A percentile compares a stretch with the other conserved stretches of the same genome.
These are phyloP conservation scores for Nyssa sinensis DNA, from an alignment of 148 eudicot species.

Conservation along the genomic window DNA sequence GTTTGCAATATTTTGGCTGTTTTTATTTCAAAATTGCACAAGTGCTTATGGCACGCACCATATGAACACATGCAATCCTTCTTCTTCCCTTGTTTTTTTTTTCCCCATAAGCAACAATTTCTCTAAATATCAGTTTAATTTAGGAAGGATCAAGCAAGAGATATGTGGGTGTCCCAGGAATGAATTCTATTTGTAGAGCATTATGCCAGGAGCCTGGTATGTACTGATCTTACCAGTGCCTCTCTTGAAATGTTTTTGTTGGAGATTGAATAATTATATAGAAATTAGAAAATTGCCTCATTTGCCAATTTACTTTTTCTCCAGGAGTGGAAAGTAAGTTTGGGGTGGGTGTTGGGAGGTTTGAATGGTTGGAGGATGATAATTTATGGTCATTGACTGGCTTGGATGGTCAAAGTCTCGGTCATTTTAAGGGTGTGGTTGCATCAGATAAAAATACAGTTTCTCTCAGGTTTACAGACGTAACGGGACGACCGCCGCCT, in stretches of 20 bases:
- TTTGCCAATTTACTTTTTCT: neutral
- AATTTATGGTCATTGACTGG: slow-evolving; percentile 68
- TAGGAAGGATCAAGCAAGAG: slow-evolving; percentile 68
- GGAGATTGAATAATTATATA: slow-evolving; percentile 8
- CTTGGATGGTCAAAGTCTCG: slow-evolving; percentile 69
- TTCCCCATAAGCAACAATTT: too few relatives aligned
- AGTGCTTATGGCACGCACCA: too few relatives aligned
- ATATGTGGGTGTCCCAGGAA: slow-evolving; percentile 88
- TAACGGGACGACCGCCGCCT: slow-evolving; percentile 72
- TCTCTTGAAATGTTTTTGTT: slow-evolving; percentile 9
- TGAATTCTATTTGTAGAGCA: slow-evolving; percentile 89
- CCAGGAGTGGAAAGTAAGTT: slow-evolving; percentile 73
- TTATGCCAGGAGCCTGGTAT: slow-evolving; percentile 75
- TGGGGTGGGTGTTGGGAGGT: slow-evolving; percentile 68
- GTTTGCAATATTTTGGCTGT: neutral
- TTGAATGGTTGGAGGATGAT: slow-evolving; percentile 65
- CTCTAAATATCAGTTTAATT: slow-evolving; percentile 26
- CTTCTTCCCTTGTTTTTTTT: too few relatives aligned
- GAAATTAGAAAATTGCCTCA: neutral
- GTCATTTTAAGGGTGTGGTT: slow-evolving; percentile 69
- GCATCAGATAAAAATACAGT: slow-evolving; percentile 82
- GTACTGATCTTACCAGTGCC: neutral
- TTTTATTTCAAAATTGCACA: neutral
- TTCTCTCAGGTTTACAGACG: slow-evolving; percentile 48
- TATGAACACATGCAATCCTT: too few relatives aligned